phyloP scores from a whole-genome alignment of 2,329 filamentous ascomycete genomes.

The Emergomyces pasteurianus region DNA sequence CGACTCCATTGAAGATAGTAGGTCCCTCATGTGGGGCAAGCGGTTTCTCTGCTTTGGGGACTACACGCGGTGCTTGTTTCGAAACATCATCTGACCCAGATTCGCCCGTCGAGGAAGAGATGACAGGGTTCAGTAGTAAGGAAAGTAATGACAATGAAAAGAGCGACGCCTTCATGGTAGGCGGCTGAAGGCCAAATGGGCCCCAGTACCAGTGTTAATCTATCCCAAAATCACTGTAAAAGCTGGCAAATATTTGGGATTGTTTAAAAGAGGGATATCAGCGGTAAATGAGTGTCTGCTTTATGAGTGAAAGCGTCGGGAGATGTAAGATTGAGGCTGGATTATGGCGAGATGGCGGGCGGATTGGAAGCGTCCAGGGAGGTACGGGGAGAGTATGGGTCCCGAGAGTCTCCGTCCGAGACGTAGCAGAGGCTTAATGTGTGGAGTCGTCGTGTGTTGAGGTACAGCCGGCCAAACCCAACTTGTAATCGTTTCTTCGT shows the following conservation, averaged over 20 bases:
- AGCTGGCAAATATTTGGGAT: neutral
- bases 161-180: constrained; percentile 28
- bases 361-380: neutral
- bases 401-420: neutral
- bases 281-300: neutral
- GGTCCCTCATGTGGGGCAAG: constrained; percentile 12
- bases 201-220: neutral
- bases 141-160: constrained; percentile 24
- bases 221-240: constrained; percentile 1
- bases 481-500: neutral
- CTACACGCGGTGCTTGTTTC: constrained; percentile 13
- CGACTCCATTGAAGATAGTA: constrained; percentile 40
- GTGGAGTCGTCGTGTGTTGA: neutral
- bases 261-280: neutral
- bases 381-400: neutral
- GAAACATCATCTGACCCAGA: constrained; percentile 5
- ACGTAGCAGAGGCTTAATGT: neutral
- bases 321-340: neutral
- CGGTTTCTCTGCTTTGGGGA: constrained; percentile 18
- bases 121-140: constrained; percentile 23
- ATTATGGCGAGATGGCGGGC: neutral
- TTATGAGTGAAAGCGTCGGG: neutral
- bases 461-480: neutral
- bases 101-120: constrained; percentile 18
- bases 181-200: constrained; percentile 10